Evolutionary conservation across 441 rosid species (phyloP).

Genomic region (Erysimum pusillum): DNA sequence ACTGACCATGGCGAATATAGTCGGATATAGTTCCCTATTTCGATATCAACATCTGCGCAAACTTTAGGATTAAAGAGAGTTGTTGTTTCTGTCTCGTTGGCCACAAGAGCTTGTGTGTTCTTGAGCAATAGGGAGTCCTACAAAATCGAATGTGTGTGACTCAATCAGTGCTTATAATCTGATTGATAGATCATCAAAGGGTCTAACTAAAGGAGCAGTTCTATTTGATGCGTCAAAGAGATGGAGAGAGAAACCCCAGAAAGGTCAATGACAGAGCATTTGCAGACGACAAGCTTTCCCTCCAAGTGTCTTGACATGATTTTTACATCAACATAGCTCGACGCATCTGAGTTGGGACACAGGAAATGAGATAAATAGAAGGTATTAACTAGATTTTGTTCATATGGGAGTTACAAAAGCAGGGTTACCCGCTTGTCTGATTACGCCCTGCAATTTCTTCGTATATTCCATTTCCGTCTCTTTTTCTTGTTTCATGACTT

Average conservation of each 20-base stretch:
- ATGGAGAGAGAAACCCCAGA: conserved; percentile 56
- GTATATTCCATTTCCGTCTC: conserved; percentile 63
- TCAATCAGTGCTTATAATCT: conserved; percentile 20
- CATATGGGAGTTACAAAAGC: conserved; percentile 3
- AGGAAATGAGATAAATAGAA: conserved; percentile 18
- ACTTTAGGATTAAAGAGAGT: conserved; percentile 80
- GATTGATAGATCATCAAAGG: conserved; percentile 1
- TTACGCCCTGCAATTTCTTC: conserved; percentile 56
- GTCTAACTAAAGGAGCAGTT: conserved; percentile 10
- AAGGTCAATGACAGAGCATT: conserved; percentile 57
- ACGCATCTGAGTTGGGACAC: conserved; percentile 46
- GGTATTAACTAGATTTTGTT: not conserved
- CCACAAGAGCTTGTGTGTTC: conserved; percentile 41
- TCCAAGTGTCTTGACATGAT: conserved; percentile 78
- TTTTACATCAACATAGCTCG: conserved; percentile 58
- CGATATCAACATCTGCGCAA: conserved; percentile 79
- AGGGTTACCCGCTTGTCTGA: conserved; percentile 49
- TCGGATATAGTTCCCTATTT: conserved; percentile 72
- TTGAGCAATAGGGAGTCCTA: conserved; percentile 54
- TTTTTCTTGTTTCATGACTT: conserved; percentile 79
- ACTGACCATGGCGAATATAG: conserved; percentile 80
- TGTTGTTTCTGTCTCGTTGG: conserved; percentile 53
- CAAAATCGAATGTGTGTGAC: conserved; percentile 41
- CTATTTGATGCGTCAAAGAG: not conserved
- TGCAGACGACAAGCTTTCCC: conserved; percentile 81